These are phyloP conservation scores for Fusarium hainanense DNA, from an alignment of 2,329 filamentous ascomycete species.

Conservation along the genomic window DNA sequence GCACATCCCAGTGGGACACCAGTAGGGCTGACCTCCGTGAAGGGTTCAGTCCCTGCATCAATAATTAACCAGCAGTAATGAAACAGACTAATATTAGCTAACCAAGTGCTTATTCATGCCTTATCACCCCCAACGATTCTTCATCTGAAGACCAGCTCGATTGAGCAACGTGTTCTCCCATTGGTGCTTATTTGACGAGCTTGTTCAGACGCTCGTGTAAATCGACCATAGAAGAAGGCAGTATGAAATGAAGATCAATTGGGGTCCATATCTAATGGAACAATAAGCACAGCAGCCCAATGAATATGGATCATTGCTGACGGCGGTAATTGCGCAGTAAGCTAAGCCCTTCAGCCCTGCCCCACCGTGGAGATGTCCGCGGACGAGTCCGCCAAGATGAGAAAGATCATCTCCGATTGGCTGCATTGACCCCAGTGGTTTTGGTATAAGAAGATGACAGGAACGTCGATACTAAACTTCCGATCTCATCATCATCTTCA, in stretches of 20 bases:
- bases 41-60: neutral
- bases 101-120: neutral
- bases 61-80: neutral
- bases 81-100: neutral
- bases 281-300: neutral
- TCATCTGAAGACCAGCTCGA: neutral
- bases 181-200: neutral
- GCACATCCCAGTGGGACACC: neutral
- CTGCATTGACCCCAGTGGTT: neutral
- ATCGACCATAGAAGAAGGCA: neutral
- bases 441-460: conserved; percentile 20
- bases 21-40: neutral
- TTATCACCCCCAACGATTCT: neutral
- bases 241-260: too few species aligned
- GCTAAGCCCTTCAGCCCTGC: conserved; percentile 11
- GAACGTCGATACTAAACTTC: neutral
- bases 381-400: conserved; percentile 17
- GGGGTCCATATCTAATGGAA: neutral
- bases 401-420: conserved; percentile 7
- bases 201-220: neutral
- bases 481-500: neutral
- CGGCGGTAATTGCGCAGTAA: neutral
- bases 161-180: neutral
- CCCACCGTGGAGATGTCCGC: conserved; percentile 36
- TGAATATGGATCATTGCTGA: neutral